These are phyloP conservation scores for Galeopsis tetrahit DNA, from an alignment of 257 asterid genomes.

Conservation along the genomic window DNA sequence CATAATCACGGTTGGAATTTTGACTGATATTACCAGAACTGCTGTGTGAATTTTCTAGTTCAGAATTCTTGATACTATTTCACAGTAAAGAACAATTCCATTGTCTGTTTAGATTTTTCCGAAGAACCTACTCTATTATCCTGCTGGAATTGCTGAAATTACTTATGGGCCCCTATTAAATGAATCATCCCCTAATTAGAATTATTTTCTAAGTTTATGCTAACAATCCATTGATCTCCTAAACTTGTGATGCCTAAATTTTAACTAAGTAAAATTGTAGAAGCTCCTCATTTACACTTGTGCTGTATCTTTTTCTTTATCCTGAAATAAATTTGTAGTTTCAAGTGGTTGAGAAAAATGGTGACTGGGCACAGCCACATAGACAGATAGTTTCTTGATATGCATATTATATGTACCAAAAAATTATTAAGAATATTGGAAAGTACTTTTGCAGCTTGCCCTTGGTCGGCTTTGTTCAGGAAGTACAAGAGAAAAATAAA, in stretches of 20 bases:
- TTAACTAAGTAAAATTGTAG: constrained; percentile 6
- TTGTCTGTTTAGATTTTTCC: not conserved
- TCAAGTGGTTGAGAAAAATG: not conserved
- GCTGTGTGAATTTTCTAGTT: not conserved
- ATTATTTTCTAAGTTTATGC: not conserved
- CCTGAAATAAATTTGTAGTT: not conserved
- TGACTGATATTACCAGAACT: not conserved
- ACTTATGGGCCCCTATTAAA: not conserved
- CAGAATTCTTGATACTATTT: constrained; percentile 5
- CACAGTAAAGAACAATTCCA: constrained; percentile 5
- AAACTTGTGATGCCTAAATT: not conserved
- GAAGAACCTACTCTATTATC: not conserved
- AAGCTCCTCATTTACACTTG: not conserved
- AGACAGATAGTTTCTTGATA: not conserved
- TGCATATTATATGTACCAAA: too few species aligned
- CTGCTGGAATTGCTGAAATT: too few species aligned
- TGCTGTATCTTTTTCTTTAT: not conserved
- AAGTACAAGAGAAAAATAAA: constrained; percentile 1
- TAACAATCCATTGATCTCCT: constrained; percentile 7
- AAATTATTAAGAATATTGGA: too few species aligned
- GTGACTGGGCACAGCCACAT: not conserved
- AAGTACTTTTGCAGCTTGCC: too few species aligned
- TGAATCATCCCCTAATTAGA: not conserved
- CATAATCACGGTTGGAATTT: constrained; percentile 5
- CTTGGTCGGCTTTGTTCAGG: not conserved